These are phyloP conservation scores for Sordariomycetes sp. DNA, from an alignment of 2,329 filamentous ascomycete genomes.

Conservation along the genomic window DNA sequence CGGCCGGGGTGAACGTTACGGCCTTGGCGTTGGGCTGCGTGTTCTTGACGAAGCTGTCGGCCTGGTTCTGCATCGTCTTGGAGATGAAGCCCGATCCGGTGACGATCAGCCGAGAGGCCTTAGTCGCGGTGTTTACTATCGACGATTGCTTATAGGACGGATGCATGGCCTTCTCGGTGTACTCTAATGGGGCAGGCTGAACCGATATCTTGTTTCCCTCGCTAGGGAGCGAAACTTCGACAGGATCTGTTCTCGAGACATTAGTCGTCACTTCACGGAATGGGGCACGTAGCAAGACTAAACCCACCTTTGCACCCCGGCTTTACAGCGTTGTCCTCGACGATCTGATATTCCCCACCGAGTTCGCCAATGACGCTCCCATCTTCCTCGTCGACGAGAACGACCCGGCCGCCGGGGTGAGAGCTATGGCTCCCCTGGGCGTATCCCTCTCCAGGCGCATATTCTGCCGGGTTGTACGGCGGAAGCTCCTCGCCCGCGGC, in stretches of 20 bases:
- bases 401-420: conserved; percentile 55
- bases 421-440: conserved; percentile 47
- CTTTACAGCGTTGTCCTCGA: conserved; percentile 63
- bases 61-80: conserved; percentile 63
- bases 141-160: conserved; percentile 85
- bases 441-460: conserved; percentile 68
- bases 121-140: conserved; percentile 74
- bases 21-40: conserved; percentile 68
- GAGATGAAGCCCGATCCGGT: conserved; percentile 72
- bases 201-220: conserved; percentile 55
- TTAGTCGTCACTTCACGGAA: not conserved
- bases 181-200: conserved; percentile 53
- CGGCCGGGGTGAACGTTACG: conserved; percentile 75
- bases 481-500: conserved; percentile 32
- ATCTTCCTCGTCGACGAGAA: conserved; percentile 90
- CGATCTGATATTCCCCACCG: conserved; percentile 64
- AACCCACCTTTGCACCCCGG: conserved; percentile 84
- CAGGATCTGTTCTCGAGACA: conserved; percentile 39
- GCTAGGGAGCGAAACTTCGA: conserved; percentile 61
- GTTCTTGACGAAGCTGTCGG: conserved; percentile 68
- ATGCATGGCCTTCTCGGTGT: conserved; percentile 66
- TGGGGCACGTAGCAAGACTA: not conserved
- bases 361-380: conserved; percentile 91
- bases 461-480: conserved; percentile 71
- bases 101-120: conserved; percentile 82